A percentile compares a stretch with the other conserved stretches of the same genome.
Conservation (phyloP, 1,284 basidiomycete genomes). For the Sphaerobolus stellatus region DNA sequence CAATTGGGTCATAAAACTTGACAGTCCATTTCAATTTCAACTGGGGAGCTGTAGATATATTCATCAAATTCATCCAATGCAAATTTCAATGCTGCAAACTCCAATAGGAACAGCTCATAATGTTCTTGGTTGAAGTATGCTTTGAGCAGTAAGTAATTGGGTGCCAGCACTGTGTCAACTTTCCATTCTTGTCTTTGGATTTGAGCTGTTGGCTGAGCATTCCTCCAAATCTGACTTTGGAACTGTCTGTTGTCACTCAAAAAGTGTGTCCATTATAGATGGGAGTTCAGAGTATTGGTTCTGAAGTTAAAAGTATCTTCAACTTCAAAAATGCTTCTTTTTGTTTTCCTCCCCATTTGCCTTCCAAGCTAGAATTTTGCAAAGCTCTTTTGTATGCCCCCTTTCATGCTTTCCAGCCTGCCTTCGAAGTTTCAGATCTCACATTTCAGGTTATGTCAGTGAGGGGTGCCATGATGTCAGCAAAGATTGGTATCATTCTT, state of each 20-base stretch:
- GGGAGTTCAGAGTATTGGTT: slow-evolving; percentile 30
- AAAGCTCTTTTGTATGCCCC: slow-evolving; percentile 15
- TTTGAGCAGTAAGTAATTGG: slow-evolving; percentile 22
- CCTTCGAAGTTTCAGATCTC: slow-evolving; percentile 13
- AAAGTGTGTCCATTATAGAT: slow-evolving; percentile 35
- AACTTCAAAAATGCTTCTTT: slow-evolving; percentile 29
- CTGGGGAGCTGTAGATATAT: slow-evolving; percentile 16
- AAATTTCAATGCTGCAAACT: slow-evolving; percentile 21
- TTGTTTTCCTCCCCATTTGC: slow-evolving; percentile 29
- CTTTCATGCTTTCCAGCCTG: background rate
- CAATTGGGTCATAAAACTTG: slow-evolving; percentile 22
- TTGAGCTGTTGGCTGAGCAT: slow-evolving; percentile 25
- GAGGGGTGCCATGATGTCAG: slow-evolving; percentile 29
- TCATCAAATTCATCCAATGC: slow-evolving; percentile 17
- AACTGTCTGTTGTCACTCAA: slow-evolving; percentile 37
- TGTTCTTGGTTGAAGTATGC: slow-evolving; percentile 17
- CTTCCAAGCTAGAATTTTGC: background rate
- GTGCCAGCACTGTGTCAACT: slow-evolving; percentile 11
- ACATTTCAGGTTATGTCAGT: slow-evolving; percentile 24
- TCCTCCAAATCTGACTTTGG: slow-evolving; percentile 33
- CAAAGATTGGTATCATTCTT: slow-evolving; percentile 30
- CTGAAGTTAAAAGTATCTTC: slow-evolving; percentile 27
- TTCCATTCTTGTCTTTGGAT: slow-evolving; percentile 10
- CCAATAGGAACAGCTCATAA: slow-evolving; percentile 19
- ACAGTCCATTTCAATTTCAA: slow-evolving; percentile 23